phyloP scores from a whole-genome alignment of 768 basidiomycete genomes.

The Xerocomellus dryophilus region DNA sequence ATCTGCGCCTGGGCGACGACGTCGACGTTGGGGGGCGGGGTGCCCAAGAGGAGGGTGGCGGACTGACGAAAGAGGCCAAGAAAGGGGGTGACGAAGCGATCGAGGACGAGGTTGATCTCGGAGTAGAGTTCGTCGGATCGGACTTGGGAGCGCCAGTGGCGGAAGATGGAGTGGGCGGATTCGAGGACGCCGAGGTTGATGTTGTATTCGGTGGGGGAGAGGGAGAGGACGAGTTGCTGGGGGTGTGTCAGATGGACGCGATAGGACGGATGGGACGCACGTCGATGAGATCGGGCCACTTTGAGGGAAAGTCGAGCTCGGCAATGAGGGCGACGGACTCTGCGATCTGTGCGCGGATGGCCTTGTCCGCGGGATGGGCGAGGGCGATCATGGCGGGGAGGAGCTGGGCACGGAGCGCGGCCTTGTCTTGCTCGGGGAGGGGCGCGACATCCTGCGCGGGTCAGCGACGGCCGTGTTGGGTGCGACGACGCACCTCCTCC shows the following conservation, averaged over 20 bases:
- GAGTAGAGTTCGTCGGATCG: slow-evolving; percentile 83
- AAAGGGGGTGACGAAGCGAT: slow-evolving; percentile 80
- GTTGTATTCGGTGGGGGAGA: slow-evolving; percentile 78
- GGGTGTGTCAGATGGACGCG: slow-evolving; percentile 11
- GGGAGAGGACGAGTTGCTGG: slow-evolving; percentile 85
- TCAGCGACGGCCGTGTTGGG: neutral
- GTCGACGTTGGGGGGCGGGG: slow-evolving; percentile 39
- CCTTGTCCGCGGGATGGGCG: slow-evolving; percentile 68
- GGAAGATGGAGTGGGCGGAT: slow-evolving; percentile 95
- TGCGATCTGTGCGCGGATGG: slow-evolving; percentile 80
- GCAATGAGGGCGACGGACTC: slow-evolving; percentile 93
- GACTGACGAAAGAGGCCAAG: slow-evolving; percentile 77
- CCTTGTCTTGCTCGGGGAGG: slow-evolving; percentile 68
- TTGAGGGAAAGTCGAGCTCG: slow-evolving; percentile 82
- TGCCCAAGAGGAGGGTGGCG: slow-evolving; percentile 46
- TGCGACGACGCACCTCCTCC: slow-evolving; percentile 64
- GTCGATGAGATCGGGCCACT: slow-evolving; percentile 88
- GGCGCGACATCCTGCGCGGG: slow-evolving; percentile 63
- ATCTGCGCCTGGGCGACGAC: slow-evolving; percentile 71
- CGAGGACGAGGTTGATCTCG: slow-evolving; percentile 88
- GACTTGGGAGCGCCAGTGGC: slow-evolving; percentile 87
- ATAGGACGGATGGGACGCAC: slow-evolving; percentile 47
- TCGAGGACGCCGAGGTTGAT: slow-evolving; percentile 88
- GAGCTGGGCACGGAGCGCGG: slow-evolving; percentile 66
- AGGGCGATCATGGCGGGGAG: slow-evolving; percentile 91